Evolutionary conservation across 1,139 yeast species (phyloP), one percentile per base, ranked within the genome.

Genomic region (Chernovozyma sophiae-reginae): DNA sequence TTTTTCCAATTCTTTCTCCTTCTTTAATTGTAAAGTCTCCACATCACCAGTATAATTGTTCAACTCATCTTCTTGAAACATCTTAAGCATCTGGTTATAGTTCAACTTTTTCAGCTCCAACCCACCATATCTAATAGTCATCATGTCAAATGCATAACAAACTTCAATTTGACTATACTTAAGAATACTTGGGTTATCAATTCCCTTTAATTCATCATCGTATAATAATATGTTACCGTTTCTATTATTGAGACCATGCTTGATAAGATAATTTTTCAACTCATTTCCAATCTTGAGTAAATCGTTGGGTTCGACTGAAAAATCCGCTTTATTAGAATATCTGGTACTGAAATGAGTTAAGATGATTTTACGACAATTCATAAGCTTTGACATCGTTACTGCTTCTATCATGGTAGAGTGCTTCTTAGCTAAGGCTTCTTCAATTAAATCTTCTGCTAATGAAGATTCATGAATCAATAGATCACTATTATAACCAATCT

Each of bases 361-460:
- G 7, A 92, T 68, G 13, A 89, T 61, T 43, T 81, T 77, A 24
- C 72, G 68, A 26, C 95, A 89, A 22, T 73, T 64, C 97, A 92
- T 90, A 30, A 65, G 60, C 40, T 72, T 68, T 1, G 87, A 78
- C 4, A 90, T 79, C 12, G 66, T 68, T 18, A 90, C 68, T 0
- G 98, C 97, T 55, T 92, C 97, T 22, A 85, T 76, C 48, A 89
- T 78, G 0, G 98, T 92, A n/a, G 95, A 79, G 54, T 92, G 99
- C 43, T 79, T 77, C 56, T 92, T 92, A 28, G 77, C 73, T 22
- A 76, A 62, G 0, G 98, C 98, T 55, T 90, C 97, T 41, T 77
- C 81, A n/a, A 73, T 65, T 37, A 87, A 68, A 29, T 76, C 86
- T 52, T 86, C 86, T 41, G 86, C 97, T 43, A 90, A 74, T 0